Percentiles rank a stretch among this genome's conserved stretches.
These are phyloP conservation scores for Mycogone perniciosa DNA, from an alignment of 2,329 filamentous ascomycete genomes.

Conservation along the genomic window DNA sequence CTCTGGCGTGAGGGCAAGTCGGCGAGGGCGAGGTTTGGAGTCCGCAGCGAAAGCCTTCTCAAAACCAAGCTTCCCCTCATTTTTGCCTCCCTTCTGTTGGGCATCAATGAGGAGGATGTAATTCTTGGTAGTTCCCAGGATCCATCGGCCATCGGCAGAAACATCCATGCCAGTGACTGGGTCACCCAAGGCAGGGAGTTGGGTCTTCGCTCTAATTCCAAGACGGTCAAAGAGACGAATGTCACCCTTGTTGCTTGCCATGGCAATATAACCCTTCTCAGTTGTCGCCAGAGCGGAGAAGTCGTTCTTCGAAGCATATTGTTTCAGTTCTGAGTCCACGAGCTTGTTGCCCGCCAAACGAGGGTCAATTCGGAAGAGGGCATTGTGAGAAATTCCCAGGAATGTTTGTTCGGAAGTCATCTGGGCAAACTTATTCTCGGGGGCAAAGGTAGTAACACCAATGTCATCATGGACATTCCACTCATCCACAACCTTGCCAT, in stretches of 20 bases:
- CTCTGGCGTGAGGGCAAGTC: constrained; percentile 78
- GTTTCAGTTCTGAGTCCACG: constrained; percentile 87
- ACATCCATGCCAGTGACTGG: constrained; percentile 93
- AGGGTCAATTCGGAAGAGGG: constrained; percentile 88
- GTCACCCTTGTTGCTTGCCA: constrained; percentile 96
- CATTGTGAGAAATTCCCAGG: constrained; percentile 86
- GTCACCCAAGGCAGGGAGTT: constrained; percentile 91
- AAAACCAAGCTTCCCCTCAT: constrained; percentile 96
- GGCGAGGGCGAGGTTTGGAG: constrained; percentile 85
- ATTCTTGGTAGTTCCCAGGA: constrained; percentile 87
- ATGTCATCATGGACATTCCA: constrained; percentile 99
- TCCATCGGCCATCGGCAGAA: constrained; percentile 91
- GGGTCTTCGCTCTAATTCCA: constrained; percentile 95
- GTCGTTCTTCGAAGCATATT: constrained; percentile 94
- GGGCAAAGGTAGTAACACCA: constrained; percentile 82
- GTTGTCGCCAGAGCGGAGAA: constrained; percentile 94
- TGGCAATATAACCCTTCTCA: constrained; percentile 92
- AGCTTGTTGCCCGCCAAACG: constrained; percentile 86
- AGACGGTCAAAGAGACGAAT: constrained; percentile 94
- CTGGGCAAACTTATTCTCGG: constrained; percentile 96
- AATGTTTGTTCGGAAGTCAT: constrained; percentile 96
- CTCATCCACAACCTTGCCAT: constrained; percentile 95
- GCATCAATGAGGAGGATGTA: constrained; percentile 93
- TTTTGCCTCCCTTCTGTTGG: constrained; percentile 86
- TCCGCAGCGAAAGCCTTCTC: constrained; percentile 90